Conservation (phyloP, 108 stramenopile species). For the Schizochytrium sp. region DNA sequence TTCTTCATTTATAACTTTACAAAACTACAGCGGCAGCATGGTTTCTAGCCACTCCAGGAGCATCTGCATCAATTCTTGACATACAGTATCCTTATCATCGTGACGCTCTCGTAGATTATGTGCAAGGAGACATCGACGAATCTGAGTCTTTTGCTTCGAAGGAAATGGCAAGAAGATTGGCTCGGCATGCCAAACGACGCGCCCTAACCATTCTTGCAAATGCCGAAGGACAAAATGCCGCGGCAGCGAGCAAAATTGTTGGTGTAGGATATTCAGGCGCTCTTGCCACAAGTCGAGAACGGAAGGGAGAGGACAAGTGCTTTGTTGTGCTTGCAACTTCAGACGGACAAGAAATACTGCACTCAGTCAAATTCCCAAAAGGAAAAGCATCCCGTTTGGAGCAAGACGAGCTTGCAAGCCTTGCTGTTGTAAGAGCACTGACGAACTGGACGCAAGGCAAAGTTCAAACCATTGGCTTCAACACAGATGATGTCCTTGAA, state of each 20-base stretch:
- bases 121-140: constrained; percentile 4
- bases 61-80: neutral
- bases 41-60: constrained; percentile 51
- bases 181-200: neutral
- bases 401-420: constrained; percentile 47
- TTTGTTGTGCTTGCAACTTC: neutral
- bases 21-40: neutral
- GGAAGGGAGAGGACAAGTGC: constrained; percentile 23
- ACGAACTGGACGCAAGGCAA: neutral
- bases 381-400: neutral
- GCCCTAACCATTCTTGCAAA: neutral
- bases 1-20: no score
- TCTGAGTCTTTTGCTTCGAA: neutral
- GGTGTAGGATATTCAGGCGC: constrained; percentile 51
- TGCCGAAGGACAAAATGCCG: neutral
- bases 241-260: neutral
- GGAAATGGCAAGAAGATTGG: constrained; percentile 7
- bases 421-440: neutral
- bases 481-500: neutral
- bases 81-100: constrained; percentile 45
- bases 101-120: constrained; percentile 25
- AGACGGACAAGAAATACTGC: constrained; percentile 26
- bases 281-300: constrained; percentile 40
- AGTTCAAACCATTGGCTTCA: neutral
- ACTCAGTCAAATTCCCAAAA: neutral